A percentile compares a stretch with the other conserved stretches of the same genome.
Conservation (phyloP, 345 rosid genomes). For the Limnanthes douglasii region DNA sequence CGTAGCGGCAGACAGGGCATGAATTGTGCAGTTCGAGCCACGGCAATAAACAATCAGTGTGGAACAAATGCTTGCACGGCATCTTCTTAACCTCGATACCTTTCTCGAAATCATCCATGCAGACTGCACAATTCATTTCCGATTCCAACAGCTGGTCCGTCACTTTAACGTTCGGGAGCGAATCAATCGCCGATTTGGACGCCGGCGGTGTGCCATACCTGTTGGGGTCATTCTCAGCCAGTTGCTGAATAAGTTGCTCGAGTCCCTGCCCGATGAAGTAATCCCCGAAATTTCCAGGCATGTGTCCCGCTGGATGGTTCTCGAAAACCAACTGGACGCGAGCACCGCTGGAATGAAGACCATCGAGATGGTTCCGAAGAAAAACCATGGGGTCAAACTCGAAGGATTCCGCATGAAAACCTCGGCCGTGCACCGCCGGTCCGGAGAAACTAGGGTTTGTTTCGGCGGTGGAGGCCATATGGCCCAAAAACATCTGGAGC, state of each 20-base stretch:
- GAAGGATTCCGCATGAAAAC: background rate
- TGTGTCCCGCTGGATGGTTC: conserved; percentile 22
- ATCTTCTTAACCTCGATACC: conserved; percentile 37
- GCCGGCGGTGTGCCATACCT: conserved; percentile 77
- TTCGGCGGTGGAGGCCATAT: conserved; percentile 9
- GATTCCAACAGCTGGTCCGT: conserved; percentile 22
- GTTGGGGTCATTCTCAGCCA: conserved; percentile 63
- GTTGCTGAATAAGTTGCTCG: conserved; percentile 68
- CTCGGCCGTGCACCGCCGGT: conserved; percentile 8
- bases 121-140: conserved; percentile 53
- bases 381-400: conserved; percentile 39
- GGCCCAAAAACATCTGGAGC: conserved; percentile 16
- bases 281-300: conserved; percentile 33
- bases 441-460: conserved; percentile 8
- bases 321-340: conserved; percentile 52
- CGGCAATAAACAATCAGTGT: conserved; percentile 49
- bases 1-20: conserved; percentile 60
- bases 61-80: conserved; percentile 68
- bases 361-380: conserved; percentile 38
- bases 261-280: conserved; percentile 69
- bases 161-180: conserved; percentile 34
- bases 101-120: conserved; percentile 51
- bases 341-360: conserved; percentile 40
- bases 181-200: conserved; percentile 39
- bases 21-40: conserved; percentile 69